A percentile compares a stretch with the other conserved stretches of the same genome.
These are phyloP conservation scores for Cryomyces minteri DNA, from an alignment of 495 filamentous ascomycete species.

Conservation along the genomic window DNA sequence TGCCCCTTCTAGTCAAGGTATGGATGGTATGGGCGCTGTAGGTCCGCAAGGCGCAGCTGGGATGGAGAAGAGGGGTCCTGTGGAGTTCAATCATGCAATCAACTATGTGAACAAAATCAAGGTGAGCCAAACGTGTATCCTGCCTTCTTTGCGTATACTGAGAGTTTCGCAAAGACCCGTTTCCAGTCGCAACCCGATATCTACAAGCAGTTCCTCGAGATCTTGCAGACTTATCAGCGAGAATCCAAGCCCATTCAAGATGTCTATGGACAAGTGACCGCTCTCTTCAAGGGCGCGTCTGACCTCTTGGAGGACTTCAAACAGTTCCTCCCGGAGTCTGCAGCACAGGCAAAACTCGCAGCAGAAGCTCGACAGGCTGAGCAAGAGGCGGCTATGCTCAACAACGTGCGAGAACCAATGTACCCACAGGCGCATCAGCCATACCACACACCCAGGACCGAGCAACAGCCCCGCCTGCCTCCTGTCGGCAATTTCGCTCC, in stretches of 20 bases:
- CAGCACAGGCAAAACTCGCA: slow-evolving; percentile 66
- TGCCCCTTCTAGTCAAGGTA: slow-evolving; percentile 23
- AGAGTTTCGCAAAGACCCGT: slow-evolving; percentile 43
- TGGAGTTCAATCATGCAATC: slow-evolving; percentile 99
- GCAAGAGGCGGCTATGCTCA: slow-evolving; percentile 45
- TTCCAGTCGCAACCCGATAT: slow-evolving; percentile 92
- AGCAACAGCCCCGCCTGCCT: slow-evolving; percentile 33
- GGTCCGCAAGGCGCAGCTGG: slow-evolving; percentile 37
- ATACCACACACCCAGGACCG: slow-evolving; percentile 19
- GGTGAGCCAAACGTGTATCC: slow-evolving; percentile 20
- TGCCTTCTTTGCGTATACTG: slow-evolving; percentile 4
- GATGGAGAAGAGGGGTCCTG: slow-evolving; percentile 74
- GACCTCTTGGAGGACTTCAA: slow-evolving; percentile 98
- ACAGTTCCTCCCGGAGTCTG: slow-evolving; percentile 94
- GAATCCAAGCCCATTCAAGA: slow-evolving; percentile 98
- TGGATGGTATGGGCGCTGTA: slow-evolving; percentile 24
- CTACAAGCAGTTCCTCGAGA: slow-evolving; percentile 98
- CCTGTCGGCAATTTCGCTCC: slow-evolving; percentile 88
- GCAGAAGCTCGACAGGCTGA: slow-evolving; percentile 45
- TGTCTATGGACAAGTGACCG: slow-evolving; percentile 94
- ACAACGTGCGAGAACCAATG: slow-evolving; percentile 35
- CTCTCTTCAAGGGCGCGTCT: slow-evolving; percentile 81
- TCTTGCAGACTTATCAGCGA: slow-evolving; percentile 94
- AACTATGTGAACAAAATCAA: slow-evolving; percentile 99
- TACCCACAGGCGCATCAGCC: slow-evolving; percentile 21